Conservation (phyloP, 179 eudicot genomes). For the Spergularia azorica region DNA sequence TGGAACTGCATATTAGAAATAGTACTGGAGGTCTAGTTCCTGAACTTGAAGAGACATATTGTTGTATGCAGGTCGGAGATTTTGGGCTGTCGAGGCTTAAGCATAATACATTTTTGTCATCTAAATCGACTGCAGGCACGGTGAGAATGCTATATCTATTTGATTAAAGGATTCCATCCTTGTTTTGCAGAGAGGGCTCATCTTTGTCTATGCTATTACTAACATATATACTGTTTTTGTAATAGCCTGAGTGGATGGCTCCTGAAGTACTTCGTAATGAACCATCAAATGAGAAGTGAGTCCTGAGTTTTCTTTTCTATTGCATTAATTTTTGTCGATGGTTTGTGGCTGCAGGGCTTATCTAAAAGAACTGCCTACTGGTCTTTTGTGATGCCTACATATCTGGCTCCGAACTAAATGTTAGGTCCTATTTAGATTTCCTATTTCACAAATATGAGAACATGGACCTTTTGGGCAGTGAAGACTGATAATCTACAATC, state of each 20-base stretch:
- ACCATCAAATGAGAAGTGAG: constrained; percentile 98
- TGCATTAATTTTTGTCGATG: constrained; percentile 8
- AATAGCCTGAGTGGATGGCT: constrained; percentile 99
- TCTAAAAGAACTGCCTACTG: no score
- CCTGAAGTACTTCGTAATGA: constrained; percentile 99
- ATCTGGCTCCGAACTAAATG: neutral
- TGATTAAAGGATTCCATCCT: constrained; percentile 17
- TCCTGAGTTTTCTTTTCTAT: constrained; percentile 24
- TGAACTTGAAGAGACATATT: neutral
- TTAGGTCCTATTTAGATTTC: neutral
- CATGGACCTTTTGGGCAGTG: neutral
- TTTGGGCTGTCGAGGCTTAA: constrained; percentile 97
- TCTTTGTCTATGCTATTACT: constrained; percentile 20
- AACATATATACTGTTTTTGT: constrained; percentile 25
- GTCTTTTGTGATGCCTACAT: neutral
- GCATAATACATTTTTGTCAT: constrained; percentile 97
- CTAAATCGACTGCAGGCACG: constrained; percentile 99
- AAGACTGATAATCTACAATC: neutral
- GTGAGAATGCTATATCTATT: constrained; percentile 41
- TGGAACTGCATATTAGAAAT: neutral
- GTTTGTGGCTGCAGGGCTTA: neutral
- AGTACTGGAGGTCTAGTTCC: neutral
- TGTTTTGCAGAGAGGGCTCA: constrained; percentile 4
- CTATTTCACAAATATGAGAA: neutral
- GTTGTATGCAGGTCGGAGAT: constrained; percentile 77